Evolutionary conservation across 2,329 filamentous ascomycete genomes (phyloP).

Genomic region (Dactylellina parvicollis): DNA sequence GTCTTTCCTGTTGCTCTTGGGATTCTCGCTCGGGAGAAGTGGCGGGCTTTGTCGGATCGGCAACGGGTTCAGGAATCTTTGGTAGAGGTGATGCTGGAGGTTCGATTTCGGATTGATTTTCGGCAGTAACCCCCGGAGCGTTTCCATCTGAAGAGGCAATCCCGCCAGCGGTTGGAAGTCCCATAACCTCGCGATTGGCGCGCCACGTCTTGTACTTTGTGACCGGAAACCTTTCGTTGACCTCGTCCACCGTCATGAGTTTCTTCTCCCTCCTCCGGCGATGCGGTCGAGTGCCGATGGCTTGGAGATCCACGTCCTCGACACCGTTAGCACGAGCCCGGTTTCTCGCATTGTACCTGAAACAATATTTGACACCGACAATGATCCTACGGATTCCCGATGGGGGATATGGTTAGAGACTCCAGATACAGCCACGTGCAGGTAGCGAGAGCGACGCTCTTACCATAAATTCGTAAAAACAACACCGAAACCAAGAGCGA

Average conservation of each 20-base stretch:
- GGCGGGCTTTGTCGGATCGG: conserved; percentile 41
- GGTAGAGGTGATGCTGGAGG: conserved; percentile 42
- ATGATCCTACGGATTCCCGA: conserved; percentile 79
- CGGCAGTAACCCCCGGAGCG: conserved; percentile 15
- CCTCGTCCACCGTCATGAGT: conserved; percentile 98
- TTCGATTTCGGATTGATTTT: conserved; percentile 38
- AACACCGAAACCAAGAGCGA: conserved; percentile 94
- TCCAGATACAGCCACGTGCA: conserved; percentile 6
- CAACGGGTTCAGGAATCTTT: conserved; percentile 48
- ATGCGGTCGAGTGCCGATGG: conserved; percentile 80
- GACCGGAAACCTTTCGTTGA: conserved; percentile 95
- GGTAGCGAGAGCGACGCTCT: conserved; percentile 59
- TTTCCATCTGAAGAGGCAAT: conserved; percentile 63
- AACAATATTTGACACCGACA: conserved; percentile 99
- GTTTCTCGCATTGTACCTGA: conserved; percentile 95
- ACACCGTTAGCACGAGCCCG: conserved; percentile 79
- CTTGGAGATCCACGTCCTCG: conserved; percentile 86
- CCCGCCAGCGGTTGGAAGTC: conserved; percentile 83
- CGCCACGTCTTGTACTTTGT: conserved; percentile 98
- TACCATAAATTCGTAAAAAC: conserved; percentile 99
- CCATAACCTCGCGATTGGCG: conserved; percentile 80
- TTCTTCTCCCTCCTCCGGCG: conserved; percentile 94
- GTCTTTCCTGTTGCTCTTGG: conserved; percentile 24
- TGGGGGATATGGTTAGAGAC: conserved; percentile 54
- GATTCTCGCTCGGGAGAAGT: conserved; percentile 25